Conservation (phyloP, 2,329 filamentous ascomycete species). For the Trichoderma simmonsii region DNA sequence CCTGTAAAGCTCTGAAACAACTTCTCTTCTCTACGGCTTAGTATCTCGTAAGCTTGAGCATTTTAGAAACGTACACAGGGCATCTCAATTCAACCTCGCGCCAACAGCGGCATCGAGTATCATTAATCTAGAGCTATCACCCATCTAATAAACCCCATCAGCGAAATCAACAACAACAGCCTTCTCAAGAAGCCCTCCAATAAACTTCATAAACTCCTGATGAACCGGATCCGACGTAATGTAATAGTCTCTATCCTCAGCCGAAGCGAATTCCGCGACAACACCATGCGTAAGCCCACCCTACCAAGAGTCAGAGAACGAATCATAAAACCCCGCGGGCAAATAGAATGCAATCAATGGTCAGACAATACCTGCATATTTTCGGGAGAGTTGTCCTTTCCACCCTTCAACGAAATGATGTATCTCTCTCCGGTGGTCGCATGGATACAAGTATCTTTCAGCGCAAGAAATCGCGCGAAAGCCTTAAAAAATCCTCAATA, state of each 20-base stretch:
- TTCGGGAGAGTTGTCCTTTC: constrained; percentile 60
- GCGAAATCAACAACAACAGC: not conserved
- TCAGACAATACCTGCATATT: not conserved
- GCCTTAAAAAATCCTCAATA: constrained; percentile 24
- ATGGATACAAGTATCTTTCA: constrained; percentile 60
- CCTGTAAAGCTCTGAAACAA: not conserved
- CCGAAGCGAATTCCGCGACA: not conserved
- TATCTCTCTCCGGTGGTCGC: constrained; percentile 57
- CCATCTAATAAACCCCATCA: not conserved
- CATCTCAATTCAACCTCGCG: not conserved
- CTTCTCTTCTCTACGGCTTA: not conserved
- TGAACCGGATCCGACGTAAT: not conserved
- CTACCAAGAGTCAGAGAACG: not conserved
- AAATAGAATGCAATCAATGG: too few relatives aligned
- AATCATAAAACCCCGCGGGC: not conserved
- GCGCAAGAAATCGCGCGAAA: constrained; percentile 39
- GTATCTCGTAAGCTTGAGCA: not conserved
- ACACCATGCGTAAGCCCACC: constrained; percentile 2
- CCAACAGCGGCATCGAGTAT: not conserved
- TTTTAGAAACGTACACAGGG: not conserved
- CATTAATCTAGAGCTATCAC: not conserved
- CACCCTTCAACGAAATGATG: constrained; percentile 56
- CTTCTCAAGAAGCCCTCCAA: not conserved
- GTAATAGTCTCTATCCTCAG: constrained; percentile 9
- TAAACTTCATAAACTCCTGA: not conserved